Evolutionary conservation across 106 monocot species (phyloP), one percentile per base, ranked within the genome.

Genomic region (Platanthera guangdongensis): DNA sequence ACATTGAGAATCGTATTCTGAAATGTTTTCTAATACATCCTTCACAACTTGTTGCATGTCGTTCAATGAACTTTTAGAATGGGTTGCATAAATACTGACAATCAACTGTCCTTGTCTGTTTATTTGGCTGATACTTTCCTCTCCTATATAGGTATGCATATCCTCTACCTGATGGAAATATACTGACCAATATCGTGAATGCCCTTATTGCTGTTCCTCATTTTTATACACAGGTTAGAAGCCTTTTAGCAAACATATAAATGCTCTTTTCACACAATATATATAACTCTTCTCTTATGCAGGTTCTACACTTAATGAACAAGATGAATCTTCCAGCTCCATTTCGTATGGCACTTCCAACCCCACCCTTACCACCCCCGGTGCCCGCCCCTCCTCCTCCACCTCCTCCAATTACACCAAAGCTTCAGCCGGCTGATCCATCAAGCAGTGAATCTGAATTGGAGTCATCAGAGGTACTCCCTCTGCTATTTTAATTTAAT

Each of bases 301-400:
- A 94, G 99, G 99, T 99, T 79, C 82, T 94, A 71, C 99, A 99
- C 88, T 83, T 99, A 80, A 99, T 99, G 97, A 99, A 99, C 77
- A 99, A 99, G 78, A 94, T 99, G 97, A 99, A 99, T 62, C 86
- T 99, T 80, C 97, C 94, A 52, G 88, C 90, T 53, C 97, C 97
- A 67, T 99, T 99, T 85, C 94, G 97, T 22, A 88, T 90, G 85
- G 99, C 94, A 70, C 74, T 99, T 52, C 94, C 94, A 15, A 99
- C 92, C 52, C 99, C 99, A 52, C 94, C 94, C 6, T 77, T 99
- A 50, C 94, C 99, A 50, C 86, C 89, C 47, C 77, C 88, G 68
- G 85, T 85, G 13, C 89, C 85, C 76, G 86, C 90, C 1, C 92
- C 90, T 74, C 84, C 90, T 30, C 86, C 86, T 7, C 90, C 86